Evolutionary conservation across 805 yeast species (phyloP).

Genomic region (Scheffersomyces lignosus): DNA sequence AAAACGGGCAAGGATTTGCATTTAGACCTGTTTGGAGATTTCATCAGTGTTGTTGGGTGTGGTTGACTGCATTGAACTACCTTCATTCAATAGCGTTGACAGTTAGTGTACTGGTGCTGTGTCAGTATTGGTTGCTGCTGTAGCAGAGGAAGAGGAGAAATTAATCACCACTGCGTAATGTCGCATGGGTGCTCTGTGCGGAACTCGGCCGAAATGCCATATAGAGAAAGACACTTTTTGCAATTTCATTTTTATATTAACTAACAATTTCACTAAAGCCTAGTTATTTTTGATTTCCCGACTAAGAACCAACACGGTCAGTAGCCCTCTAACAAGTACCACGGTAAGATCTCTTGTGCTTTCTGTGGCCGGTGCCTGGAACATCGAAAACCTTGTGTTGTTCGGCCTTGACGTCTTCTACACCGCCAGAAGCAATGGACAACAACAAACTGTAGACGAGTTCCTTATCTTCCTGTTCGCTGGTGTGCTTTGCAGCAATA

Average conservation of each 20-base stretch:
- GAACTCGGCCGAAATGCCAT: no score
- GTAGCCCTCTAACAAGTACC: constrained; percentile 31
- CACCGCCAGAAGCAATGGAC: constrained; percentile 58
- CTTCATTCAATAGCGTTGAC: no score
- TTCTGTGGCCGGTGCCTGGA: constrained; percentile 19
- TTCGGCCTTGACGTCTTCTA: constrained; percentile 32
- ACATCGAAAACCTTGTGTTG: constrained; percentile 21
- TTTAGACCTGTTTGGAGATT: no score
- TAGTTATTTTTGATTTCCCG: no score
- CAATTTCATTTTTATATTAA: no score
- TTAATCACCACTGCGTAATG: background rate
- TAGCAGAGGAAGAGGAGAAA: background rate
- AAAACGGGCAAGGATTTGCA: background rate
- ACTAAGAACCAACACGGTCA: no score
- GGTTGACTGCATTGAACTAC: no score
- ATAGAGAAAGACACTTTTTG: no score
- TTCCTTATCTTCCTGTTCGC: constrained; percentile 25
- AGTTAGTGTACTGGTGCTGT: no score
- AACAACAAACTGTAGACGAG: constrained; percentile 50
- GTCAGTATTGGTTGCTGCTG: no score
- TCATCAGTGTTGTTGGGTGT: no score
- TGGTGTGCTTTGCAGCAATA: constrained; percentile 13
- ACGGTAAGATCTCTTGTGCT: constrained; percentile 33
- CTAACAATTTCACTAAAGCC: no score
- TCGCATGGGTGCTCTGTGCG: background rate